Base-by-base conservation (phyloP, 176 grass and related monocot genomes). In the Oryza coarctata region DNA sequence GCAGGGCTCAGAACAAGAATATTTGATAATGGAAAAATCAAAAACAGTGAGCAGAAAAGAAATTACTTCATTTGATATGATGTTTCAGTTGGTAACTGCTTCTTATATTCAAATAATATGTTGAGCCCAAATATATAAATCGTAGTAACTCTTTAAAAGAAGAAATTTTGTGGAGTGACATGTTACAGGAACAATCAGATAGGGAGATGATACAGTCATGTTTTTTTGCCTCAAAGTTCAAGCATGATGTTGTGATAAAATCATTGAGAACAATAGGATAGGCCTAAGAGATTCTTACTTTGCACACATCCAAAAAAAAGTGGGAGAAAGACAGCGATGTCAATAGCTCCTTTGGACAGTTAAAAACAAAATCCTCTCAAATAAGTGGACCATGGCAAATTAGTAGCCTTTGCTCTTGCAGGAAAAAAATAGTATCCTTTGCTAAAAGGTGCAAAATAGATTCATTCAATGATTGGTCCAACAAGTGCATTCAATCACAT, bases 391-490 rank as follows among this genome's bases (percentile, higher is more conserved):
- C 86, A 75, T 76, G 74, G 71, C 76, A 68, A 23, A 26, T 29
- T 13, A 64, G 61, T 20, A 76, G 25, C 44, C 63, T 68, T 79
- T 87, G 40, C 40, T 9, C 40, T 43, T 43, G 40, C 40, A 12
- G 9, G 9, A 52, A 52, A 52, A 1, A 20, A 22, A 22, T 2
- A 52, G 49, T 52, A 52, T 52, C 18, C 15, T 52, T 52, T 52
- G 38, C 68, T 23, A 73, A 80, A 84, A 82, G 70, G 72, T 80
- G 28, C 9, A 63, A 74, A 86, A 86, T 43, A 87, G 65, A 89
- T 89, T 79, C 82, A 92, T 60, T 45, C 44, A 89, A 89, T 86
- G 84, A 89, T 88, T 88, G 90, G 78, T 80, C 41, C 12, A n/a
- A 68, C 0, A 17, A 88, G 62, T 82, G 50, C 81, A 73, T 73